Evolutionary conservation across 1,284 basidiomycete genomes (phyloP).

Genomic region (Pseudozyma thailandica): DNA sequence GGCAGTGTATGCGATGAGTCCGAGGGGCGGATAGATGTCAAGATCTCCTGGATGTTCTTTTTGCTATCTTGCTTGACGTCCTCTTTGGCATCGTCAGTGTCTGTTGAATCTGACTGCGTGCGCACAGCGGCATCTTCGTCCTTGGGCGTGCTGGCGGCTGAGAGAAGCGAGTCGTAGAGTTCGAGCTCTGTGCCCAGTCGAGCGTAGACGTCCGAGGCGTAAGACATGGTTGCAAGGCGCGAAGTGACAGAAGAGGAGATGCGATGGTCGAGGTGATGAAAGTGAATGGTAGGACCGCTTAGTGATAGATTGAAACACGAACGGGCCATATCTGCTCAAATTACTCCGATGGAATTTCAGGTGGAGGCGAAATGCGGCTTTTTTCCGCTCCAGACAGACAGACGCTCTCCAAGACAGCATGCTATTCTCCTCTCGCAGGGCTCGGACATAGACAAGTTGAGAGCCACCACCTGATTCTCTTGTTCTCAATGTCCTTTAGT

Average conservation of each 20-base stretch:
- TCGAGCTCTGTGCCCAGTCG: conserved; percentile 42
- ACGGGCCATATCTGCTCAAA: conserved; percentile 1
- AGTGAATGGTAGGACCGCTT: too few relatives aligned
- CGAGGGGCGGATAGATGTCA: conserved; percentile 22
- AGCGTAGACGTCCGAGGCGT: conserved; percentile 40
- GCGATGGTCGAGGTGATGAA: not conserved
- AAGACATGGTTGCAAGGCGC: conserved; percentile 21
- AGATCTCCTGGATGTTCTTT: conserved; percentile 33
- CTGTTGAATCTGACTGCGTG: conserved; percentile 3
- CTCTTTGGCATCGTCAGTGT: conserved; percentile 5
- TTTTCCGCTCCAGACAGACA: not conserved
- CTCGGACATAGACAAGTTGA: too few relatives aligned
- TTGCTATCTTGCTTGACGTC: conserved; percentile 19
- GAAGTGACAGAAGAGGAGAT: not conserved
- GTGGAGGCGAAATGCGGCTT: conserved; percentile 1
- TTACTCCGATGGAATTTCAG: not conserved
- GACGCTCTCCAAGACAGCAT: not conserved
- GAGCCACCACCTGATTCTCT: too few relatives aligned
- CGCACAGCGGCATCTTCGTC: conserved; percentile 10
- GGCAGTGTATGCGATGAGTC: conserved; percentile 25
- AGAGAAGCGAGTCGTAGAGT: conserved; percentile 47
- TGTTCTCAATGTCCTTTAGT: too few relatives aligned
- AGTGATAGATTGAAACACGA: not conserved
- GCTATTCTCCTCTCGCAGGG: too few relatives aligned
- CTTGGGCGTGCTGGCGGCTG: conserved; percentile 22